Percentiles rank a stretch among this genome's conserved stretches.
Evolutionary conservation across 768 basidiomycete species (phyloP).

Genomic region (Lyophyllum semitale): DNA sequence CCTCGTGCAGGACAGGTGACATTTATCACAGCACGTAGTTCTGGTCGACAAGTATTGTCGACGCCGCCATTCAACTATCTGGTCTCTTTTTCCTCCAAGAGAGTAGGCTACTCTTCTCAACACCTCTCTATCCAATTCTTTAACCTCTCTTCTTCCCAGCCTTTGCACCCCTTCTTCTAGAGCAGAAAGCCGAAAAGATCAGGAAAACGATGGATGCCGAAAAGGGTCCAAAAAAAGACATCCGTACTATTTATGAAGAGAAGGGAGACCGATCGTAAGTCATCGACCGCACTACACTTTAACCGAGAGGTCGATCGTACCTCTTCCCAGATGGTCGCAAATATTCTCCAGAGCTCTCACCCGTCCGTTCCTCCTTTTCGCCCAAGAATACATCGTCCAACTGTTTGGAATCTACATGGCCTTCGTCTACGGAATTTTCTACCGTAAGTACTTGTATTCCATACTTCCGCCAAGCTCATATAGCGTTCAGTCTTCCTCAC

Average conservation of each 20-base stretch:
- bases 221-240: slow-evolving; percentile 35
- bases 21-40: slow-evolving; percentile 39
- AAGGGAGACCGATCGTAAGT: slow-evolving; percentile 46
- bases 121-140: neutral
- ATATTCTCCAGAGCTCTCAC: slow-evolving; percentile 55
- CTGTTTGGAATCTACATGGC: slow-evolving; percentile 70
- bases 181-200: slow-evolving; percentile 52
- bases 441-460: slow-evolving; percentile 39
- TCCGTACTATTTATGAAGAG: slow-evolving; percentile 52
- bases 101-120: slow-evolving; percentile 40
- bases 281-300: neutral
- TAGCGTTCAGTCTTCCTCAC: slow-evolving; percentile 61
- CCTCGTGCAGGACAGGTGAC: neutral
- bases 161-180: slow-evolving; percentile 44
- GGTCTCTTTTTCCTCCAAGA: slow-evolving; percentile 64
- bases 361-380: slow-evolving; percentile 71
- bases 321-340: slow-evolving; percentile 44
- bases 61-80: slow-evolving; percentile 51
- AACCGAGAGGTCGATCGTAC: neutral
- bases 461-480: neutral
- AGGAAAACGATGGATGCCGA: slow-evolving; percentile 47
- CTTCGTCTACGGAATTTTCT: slow-evolving; percentile 65
- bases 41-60: slow-evolving; percentile 65
- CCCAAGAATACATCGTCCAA: slow-evolving; percentile 65
- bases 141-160: slow-evolving; percentile 29